phyloP scores from a whole-genome alignment of 441 rosid genomes.

The Populus hybrid region DNA sequence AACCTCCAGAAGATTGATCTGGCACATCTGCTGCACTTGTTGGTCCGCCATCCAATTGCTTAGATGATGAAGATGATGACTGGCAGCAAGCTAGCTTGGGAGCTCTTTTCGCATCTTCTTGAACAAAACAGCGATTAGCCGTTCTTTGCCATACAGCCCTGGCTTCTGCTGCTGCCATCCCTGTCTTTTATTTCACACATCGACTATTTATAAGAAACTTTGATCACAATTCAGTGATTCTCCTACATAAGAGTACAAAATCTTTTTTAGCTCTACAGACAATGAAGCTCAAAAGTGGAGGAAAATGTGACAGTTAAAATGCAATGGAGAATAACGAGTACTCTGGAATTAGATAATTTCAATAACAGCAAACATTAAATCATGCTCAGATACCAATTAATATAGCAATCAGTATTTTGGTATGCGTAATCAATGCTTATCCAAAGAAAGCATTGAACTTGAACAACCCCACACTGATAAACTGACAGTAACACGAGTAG shows the following conservation, averaged over 20 bases:
- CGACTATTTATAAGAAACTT: conserved; percentile 20
- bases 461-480: not conserved
- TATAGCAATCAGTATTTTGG: not conserved
- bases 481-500: not conserved
- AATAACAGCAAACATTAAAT: not conserved
- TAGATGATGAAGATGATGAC: conserved; percentile 60
- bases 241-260: not conserved
- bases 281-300: not conserved
- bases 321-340: not conserved
- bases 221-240: conserved; percentile 1
- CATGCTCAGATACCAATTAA: not conserved
- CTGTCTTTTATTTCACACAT: conserved; percentile 33
- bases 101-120: conserved; percentile 99
- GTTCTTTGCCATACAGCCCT: conserved; percentile 96
- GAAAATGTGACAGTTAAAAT: not conserved
- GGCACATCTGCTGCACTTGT: conserved; percentile 39
- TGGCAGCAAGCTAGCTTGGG: conserved; percentile 90
- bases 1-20: conserved; percentile 46
- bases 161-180: conserved; percentile 93
- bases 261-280: not conserved
- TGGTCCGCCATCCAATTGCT: conserved; percentile 50
- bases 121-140: conserved; percentile 92
- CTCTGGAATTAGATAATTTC: not conserved
- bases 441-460: not conserved
- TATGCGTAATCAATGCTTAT: not conserved